Base-by-base conservation (phyloP, 805 yeast genomes). In the Jamesozyma lodderae region DNA sequence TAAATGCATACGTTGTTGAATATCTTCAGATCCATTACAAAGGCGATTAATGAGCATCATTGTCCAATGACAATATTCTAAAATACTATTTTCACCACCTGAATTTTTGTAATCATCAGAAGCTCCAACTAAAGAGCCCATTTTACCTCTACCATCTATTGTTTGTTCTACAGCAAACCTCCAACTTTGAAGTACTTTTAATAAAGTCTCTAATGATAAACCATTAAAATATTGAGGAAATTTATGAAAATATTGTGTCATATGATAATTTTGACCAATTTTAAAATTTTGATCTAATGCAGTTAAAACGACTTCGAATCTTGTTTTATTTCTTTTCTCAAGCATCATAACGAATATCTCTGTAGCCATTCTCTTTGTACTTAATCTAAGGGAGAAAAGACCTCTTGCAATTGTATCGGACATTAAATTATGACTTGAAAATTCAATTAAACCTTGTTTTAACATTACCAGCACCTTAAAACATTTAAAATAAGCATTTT, bases 71-170 rank as follows among this genome's bases (percentile, higher is more conserved):
- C 57, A 52, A 41, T 60, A 60, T 41, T 60, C 65, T 17, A 59
- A 34, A 16, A 59, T 55, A 4, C 61, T 70, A 35, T 69, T 69
- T 23, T 71, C 66, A 11, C 69, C 69, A 19, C 62, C 62, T 3
- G 53, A 39, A 4, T 56, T 50, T 41, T 76, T 78, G 38, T 77
- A 70, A 47, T 90, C 96, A 8, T 81, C 92, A 41, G 85, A 79
- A 0, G 96, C 95, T 2, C 96, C 96, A 7, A 90, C 97, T 51
- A 81, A 60, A 1, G 96, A 84, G 9, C 96, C 95, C 72, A 83
- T 70, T 50, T 77, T 81, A 6, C 97, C 97, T 48, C 88, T 72
- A 2, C 96, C 96, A 40, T 78, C 85, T 31, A 86, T 51, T 0
- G 88, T 79, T 35, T 71, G 73, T 36, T 72, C 79, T 3, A 85